phyloP scores from a whole-genome alignment of 805 yeast genomes.

The Candida easanensis region DNA sequence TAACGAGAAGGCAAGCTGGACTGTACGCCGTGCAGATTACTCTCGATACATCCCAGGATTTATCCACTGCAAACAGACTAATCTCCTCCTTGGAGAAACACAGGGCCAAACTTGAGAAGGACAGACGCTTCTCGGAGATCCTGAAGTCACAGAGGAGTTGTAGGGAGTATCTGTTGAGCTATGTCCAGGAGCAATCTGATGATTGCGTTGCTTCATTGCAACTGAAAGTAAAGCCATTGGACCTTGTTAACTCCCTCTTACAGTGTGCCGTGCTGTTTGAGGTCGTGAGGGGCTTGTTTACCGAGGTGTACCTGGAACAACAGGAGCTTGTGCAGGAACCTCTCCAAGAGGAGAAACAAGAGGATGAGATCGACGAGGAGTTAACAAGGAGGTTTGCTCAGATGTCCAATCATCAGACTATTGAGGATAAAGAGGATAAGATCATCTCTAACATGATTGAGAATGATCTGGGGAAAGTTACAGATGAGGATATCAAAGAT shows the following conservation, averaged over 20 bases:
- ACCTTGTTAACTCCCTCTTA: slow-evolving; percentile 1
- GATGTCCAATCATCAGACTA: not conserved
- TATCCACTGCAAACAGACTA: slow-evolving; percentile 1
- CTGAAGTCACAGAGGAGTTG: slow-evolving; percentile 5
- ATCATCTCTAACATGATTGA: slow-evolving; percentile 6
- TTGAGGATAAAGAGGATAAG: slow-evolving; percentile 13
- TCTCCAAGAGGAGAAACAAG: not conserved
- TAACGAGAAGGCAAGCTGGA: too few relatives aligned
- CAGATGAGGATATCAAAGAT: slow-evolving; percentile 12
- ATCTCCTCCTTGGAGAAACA: not conserved
- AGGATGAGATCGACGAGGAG: slow-evolving; percentile 4
- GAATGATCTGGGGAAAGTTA: slow-evolving; percentile 6
- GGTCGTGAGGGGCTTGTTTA: slow-evolving; percentile 5
- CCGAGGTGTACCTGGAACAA: not conserved
- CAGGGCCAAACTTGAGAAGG: slow-evolving; percentile 1
- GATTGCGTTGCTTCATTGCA: not conserved
- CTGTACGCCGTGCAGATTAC: slow-evolving; percentile 9
- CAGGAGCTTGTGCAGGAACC: not conserved
- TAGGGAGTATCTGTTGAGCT: slow-evolving; percentile 14
- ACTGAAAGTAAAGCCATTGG: slow-evolving; percentile 2
- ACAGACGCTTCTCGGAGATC: slow-evolving; percentile 3
- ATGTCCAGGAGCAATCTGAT: slow-evolving; percentile 5
- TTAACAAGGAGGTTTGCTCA: not conserved
- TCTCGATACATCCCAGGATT: slow-evolving; percentile 4
- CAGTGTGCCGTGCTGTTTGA: not conserved